These are phyloP conservation scores for Erigeron philadelphicus DNA, from an alignment of 140 eudicot genomes.

Conservation along the genomic window DNA sequence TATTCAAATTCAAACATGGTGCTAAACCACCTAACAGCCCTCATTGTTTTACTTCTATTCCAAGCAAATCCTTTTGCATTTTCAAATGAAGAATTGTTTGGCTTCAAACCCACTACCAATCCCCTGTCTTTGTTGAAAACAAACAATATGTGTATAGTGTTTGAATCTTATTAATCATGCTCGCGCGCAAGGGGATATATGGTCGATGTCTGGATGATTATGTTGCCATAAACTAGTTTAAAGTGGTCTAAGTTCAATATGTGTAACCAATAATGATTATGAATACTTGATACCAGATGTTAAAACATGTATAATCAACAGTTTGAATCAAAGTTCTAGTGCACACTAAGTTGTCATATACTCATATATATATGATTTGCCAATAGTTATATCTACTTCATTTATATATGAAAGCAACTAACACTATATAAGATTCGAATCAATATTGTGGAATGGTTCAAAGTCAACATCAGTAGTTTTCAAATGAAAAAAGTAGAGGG, in stretches of 20 bases:
- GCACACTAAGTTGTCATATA: constrained; percentile 19
- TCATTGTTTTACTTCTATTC: constrained; percentile 27
- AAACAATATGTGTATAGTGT: background rate
- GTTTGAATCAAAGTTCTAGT: constrained; percentile 20
- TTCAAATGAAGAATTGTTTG: constrained; percentile 26
- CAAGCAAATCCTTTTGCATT: constrained; percentile 30
- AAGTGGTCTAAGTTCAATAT: constrained; percentile 17
- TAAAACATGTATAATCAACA: constrained; percentile 13
- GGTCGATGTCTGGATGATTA: background rate
- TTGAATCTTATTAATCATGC: background rate
- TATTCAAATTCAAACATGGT: constrained; percentile 16
- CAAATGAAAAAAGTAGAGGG: constrained; percentile 14
- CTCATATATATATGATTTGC: background rate
- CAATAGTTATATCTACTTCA: constrained; percentile 5
- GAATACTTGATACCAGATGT: background rate
- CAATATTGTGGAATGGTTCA: constrained; percentile 18
- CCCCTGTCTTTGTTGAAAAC: constrained; percentile 20
- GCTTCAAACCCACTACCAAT: constrained; percentile 21
- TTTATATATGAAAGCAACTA: constrained; percentile 15
- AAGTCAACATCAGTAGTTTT: constrained; percentile 7
- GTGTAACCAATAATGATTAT: constrained; percentile 9
- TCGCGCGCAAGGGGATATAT: background rate
- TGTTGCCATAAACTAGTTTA: background rate
- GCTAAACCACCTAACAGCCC: constrained; percentile 38
- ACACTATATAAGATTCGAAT: constrained; percentile 16